These are phyloP conservation scores for Phytopythium ostracodes DNA, from an alignment of 352 stramenopile genomes.

Conservation along the genomic window DNA sequence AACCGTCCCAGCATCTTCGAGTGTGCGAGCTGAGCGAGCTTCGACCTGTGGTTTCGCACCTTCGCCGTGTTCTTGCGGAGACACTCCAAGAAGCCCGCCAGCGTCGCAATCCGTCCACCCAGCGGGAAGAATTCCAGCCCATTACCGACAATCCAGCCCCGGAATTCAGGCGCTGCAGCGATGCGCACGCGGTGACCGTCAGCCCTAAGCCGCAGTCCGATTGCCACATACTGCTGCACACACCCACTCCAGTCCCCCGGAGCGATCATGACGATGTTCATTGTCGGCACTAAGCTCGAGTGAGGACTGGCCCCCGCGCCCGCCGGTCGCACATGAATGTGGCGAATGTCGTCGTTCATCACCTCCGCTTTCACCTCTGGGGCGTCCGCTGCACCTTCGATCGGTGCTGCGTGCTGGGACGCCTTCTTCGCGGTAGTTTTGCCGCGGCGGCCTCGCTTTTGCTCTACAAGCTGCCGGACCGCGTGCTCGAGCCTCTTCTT, in stretches of 20 bases:
- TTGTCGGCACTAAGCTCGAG: conserved; percentile 24
- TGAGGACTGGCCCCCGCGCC: not conserved
- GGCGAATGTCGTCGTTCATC: not conserved
- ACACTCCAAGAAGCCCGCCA: conserved; percentile 42
- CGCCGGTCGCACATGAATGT: not conserved
- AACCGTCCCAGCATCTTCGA: not conserved
- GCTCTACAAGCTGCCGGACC: conserved; percentile 1
- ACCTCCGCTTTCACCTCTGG: not conserved
- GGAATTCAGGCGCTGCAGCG: conserved; percentile 77
- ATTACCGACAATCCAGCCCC: conserved; percentile 49
- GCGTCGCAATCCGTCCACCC: conserved; percentile 39
- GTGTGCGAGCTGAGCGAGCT: not conserved
- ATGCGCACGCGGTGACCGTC: conserved; percentile 90
- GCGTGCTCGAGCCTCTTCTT: not conserved
- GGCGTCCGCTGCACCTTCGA: not conserved
- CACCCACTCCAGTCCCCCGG: conserved; percentile 65
- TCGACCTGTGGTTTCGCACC: not conserved
- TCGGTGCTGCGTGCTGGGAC: not conserved
- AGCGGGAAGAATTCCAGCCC: conserved; percentile 74
- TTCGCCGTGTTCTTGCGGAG: conserved; percentile 19
- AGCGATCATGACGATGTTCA: conserved; percentile 75
- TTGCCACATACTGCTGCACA: conserved; percentile 68
- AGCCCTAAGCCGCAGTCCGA: conserved; percentile 65
- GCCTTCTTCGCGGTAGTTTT: not conserved
- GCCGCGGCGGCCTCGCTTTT: not conserved